Percentiles rank a stretch among this genome's conserved stretches.
phyloP scores from a whole-genome alignment of 257 asterid genomes.

The Buddleja alternifolia region DNA sequence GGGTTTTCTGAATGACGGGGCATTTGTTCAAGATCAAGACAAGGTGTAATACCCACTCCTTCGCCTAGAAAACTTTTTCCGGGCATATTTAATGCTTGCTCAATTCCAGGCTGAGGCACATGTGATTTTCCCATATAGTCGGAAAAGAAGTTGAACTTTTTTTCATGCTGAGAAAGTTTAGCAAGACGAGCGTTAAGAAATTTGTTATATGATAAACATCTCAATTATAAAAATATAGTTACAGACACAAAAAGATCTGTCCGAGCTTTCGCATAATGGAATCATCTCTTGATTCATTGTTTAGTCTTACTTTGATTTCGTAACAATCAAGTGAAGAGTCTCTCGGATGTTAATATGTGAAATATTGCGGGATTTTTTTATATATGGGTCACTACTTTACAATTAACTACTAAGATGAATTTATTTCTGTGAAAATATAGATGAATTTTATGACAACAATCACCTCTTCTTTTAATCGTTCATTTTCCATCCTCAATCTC shows the following conservation, averaged over 20 bases:
- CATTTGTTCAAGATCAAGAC: conserved; percentile 19
- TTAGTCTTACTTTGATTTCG: not conserved
- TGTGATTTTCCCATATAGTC: conserved; percentile 34
- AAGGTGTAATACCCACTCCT: conserved; percentile 24
- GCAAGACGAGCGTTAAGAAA: not conserved
- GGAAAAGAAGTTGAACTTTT: conserved; percentile 10
- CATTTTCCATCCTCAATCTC: conserved; percentile 43
- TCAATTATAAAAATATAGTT: not conserved
- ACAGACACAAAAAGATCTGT: not conserved
- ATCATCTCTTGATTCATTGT: not conserved
- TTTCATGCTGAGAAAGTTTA: conserved; percentile 34
- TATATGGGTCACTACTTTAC: too few species aligned
- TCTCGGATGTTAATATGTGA: not conserved
- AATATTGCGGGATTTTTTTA: not conserved
- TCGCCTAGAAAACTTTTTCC: conserved; percentile 28
- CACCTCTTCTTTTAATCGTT: conserved; percentile 42
- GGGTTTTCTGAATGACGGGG: conserved; percentile 26
- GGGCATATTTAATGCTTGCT: conserved; percentile 21
- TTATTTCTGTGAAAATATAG: not conserved
- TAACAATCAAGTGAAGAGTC: not conserved
- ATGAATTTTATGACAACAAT: not conserved
- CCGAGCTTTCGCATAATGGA: too few species aligned
- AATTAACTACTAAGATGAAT: too few species aligned
- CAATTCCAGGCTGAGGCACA: conserved; percentile 22
- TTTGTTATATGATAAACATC: not conserved